phyloP scores from a whole-genome alignment of 352 stramenopile genomes.

The Phytophthora sansomeana region DNA sequence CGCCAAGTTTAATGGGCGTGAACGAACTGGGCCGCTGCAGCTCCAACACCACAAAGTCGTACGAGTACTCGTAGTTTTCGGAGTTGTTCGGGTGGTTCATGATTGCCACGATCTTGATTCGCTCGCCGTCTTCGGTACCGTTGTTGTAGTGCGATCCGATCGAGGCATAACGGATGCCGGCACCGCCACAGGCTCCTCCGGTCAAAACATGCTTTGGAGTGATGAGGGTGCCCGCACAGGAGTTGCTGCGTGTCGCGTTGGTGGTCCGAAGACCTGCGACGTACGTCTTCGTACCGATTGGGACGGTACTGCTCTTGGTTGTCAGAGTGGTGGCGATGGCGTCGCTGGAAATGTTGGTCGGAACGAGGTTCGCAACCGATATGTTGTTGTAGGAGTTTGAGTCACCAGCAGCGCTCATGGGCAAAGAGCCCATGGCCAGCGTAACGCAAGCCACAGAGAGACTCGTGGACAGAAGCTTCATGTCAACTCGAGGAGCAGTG shows the following conservation, averaged over 20 bases:
- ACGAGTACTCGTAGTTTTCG: constrained; percentile 11
- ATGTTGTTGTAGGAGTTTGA: constrained; percentile 12
- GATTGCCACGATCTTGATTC: constrained; percentile 26
- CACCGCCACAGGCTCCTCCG: background rate
- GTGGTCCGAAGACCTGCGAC: constrained; percentile 23
- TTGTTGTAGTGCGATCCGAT: constrained; percentile 30
- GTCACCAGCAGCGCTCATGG: constrained; percentile 11
- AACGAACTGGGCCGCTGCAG: constrained; percentile 39
- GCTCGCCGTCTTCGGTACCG: constrained; percentile 24
- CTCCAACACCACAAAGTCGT: constrained; percentile 57
- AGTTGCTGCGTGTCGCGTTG: constrained; percentile 15
- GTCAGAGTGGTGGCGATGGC: constrained; percentile 13
- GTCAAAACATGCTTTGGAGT: constrained; percentile 19
- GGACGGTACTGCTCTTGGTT: constrained; percentile 27
- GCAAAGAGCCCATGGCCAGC: background rate
- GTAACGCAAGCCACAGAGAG: background rate
- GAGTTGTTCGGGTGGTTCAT: constrained; percentile 17
- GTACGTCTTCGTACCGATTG: constrained; percentile 46
- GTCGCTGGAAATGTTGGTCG: constrained; percentile 40
- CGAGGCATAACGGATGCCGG: constrained; percentile 13
- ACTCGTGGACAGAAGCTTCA: constrained; percentile 7
- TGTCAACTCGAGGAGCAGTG: background rate
- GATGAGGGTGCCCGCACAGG: constrained; percentile 23
- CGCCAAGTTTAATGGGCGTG: constrained; percentile 33
- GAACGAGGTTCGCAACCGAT: too few relatives aligned